Evolutionary conservation across 2,329 filamentous ascomycete genomes (phyloP).

Genomic region (Ambrosiella cleistominuta): DNA sequence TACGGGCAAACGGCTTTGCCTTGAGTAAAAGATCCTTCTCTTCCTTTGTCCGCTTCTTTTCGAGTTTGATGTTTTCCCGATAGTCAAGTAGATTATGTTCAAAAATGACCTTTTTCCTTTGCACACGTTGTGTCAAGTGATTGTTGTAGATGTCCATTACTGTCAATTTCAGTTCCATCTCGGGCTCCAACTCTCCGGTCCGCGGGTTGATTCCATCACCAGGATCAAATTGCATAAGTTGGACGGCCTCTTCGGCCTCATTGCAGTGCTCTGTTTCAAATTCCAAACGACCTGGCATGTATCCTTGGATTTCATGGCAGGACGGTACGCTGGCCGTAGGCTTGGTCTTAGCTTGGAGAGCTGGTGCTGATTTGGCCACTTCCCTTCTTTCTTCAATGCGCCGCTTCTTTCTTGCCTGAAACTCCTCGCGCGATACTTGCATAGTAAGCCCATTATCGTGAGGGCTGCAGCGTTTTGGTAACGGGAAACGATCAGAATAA

Average conservation of each 20-base stretch:
- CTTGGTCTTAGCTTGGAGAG: conserved; percentile 80
- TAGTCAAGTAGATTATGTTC: conserved; percentile 91
- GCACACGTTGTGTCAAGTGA: conserved; percentile 72
- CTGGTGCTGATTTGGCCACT: conserved; percentile 64
- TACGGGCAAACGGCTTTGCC: conserved; percentile 84
- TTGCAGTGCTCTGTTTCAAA: conserved; percentile 98
- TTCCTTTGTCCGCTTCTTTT: conserved; percentile 93
- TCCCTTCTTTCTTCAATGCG: conserved; percentile 86
- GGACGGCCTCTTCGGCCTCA: conserved; percentile 92
- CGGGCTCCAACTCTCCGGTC: conserved; percentile 76
- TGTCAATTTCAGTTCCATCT: conserved; percentile 93
- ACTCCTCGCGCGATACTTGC: conserved; percentile 73
- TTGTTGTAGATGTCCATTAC: conserved; percentile 98
- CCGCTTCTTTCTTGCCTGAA: conserved; percentile 81
- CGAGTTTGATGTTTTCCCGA: conserved; percentile 68
- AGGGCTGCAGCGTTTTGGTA: conserved; percentile 73
- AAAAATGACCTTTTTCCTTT: conserved; percentile 91
- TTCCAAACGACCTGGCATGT: conserved; percentile 92
- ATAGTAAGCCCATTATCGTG: conserved; percentile 63
- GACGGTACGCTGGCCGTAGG: conserved; percentile 88
- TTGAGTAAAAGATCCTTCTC: conserved; percentile 83
- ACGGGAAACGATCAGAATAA: conserved; percentile 64
- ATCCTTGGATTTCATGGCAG: conserved; percentile 95
- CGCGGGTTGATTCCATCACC: conserved; percentile 77
- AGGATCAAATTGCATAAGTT: conserved; percentile 95